Base-by-base conservation (phyloP, 805 yeast species). In the Monosporozyma aerobia region DNA sequence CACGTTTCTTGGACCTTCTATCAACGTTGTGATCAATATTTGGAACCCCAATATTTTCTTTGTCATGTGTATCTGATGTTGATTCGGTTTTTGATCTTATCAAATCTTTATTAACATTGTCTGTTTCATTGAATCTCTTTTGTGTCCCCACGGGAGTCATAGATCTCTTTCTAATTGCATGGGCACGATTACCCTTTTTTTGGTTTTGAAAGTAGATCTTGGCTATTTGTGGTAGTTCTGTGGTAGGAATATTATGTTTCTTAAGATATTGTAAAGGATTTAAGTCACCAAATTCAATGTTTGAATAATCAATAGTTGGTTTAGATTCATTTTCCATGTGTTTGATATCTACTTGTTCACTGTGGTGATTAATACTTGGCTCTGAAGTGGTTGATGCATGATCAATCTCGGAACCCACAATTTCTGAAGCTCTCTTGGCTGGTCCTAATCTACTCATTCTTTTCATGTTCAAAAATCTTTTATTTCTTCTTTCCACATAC, bases 211-310 rank as follows among this genome's bases (percentile, higher is more conserved):
- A 67, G 54, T 68, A 73, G 8, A 64, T 43, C 49, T 68, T 68
- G 10, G 72, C 68, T 9, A 72, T 63, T 39, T 55, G 60, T 19
- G 75, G 73, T 47, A 72, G 59, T 35, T 72, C 76, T 23, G 57
- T 56, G 2, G 73, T 59, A 2, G 75, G 72, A 13, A 72, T 54
- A 43, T 68, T 66, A 53, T 71, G 60, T 56, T 66, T 65, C 53
- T 65, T 70, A 22, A 69, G 57, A 54, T 70, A 73, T 55, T 72
- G 74, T 41, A 70, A 69, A 9, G 76, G 76, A 54, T 72, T 73
- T 50, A 72, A 56, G 6, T 69, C 70, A 46, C 70, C 72, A 58
- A 72, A 70, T 22, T 71, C 70, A 44, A 64, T 59, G 2, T 48
- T 47, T 3, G 57, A 52, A 48, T 60, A 60, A 48, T 60, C 54